phyloP scores from a whole-genome alignment of 2,329 filamentous ascomycete species.

The Colletotrichum cordylinicola region DNA sequence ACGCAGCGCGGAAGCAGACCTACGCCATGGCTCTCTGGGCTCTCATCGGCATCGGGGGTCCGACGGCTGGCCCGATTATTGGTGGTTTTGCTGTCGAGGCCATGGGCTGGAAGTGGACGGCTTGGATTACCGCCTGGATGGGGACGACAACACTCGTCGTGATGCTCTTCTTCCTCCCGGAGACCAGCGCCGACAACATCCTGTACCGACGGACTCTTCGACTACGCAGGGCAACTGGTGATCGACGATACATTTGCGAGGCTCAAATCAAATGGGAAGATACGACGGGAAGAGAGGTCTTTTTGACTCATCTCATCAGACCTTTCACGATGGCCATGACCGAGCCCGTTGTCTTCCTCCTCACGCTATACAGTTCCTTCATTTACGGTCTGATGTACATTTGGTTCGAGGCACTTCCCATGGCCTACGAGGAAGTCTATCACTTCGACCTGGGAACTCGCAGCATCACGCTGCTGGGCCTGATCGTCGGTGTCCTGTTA shows the following conservation, averaged over 20 bases:
- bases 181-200: constrained; percentile 28
- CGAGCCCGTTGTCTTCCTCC: constrained; percentile 10
- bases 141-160: constrained; percentile 15
- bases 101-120: constrained; percentile 27
- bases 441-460: constrained; percentile 7
- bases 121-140: constrained; percentile 26
- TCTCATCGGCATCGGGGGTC: constrained; percentile 9
- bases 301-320: constrained; percentile 12
- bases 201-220: constrained; percentile 24
- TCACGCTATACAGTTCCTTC: constrained; percentile 4
- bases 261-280: constrained; percentile 19
- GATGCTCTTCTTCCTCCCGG: constrained; percentile 28
- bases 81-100: constrained; percentile 16
- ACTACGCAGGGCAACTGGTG: constrained; percentile 21
- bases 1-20: constrained; percentile 3
- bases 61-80: constrained; percentile 15
- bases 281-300: constrained; percentile 15
- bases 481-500: constrained; percentile 8
- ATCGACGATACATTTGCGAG: constrained; percentile 6
- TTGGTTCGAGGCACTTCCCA: constrained; percentile 12
- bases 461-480: neutral
- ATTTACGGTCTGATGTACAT: constrained; percentile 18
- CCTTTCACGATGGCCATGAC: constrained; percentile 8
- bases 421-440: constrained; percentile 14
- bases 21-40: constrained; percentile 1